These are phyloP conservation scores for Beta vulgaris DNA, from an alignment of 148 eudicot genomes.

Conservation along the genomic window DNA sequence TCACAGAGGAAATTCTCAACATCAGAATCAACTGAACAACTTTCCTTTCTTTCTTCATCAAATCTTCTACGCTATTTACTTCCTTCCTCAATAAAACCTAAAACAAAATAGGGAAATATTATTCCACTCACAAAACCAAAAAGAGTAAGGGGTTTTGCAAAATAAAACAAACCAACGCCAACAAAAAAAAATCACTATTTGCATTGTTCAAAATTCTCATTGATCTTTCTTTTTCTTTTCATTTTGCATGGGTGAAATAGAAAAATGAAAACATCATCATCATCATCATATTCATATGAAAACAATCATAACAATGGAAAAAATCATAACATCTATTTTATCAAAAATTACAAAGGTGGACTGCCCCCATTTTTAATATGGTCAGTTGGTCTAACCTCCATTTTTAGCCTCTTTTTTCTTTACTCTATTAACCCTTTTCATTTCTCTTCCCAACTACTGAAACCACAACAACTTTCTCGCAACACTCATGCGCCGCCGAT, in stretches of 20 bases:
- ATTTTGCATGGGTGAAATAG: constrained; percentile 7
- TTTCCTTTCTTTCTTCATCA: no score
- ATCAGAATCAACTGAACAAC: no score
- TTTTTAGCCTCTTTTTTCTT: constrained; percentile 32
- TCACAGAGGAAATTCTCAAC: no score
- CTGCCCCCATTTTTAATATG: constrained; percentile 30
- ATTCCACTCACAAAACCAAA: no score
- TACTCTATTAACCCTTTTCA: constrained; percentile 29
- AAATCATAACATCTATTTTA: not conserved
- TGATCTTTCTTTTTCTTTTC: not conserved
- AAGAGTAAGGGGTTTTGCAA: no score
- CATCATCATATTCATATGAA: constrained; percentile 4
- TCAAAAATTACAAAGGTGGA: constrained; percentile 7
- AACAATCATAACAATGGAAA: constrained; percentile 7
- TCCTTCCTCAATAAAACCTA: no score
- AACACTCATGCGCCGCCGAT: constrained; percentile 2
- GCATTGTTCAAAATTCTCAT: not conserved
- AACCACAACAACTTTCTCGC: constrained; percentile 8
- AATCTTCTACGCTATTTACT: no score
- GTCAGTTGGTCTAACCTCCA: constrained; percentile 23
- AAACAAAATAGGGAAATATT: no score
- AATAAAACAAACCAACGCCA: not conserved
- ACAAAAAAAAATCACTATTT: no score
- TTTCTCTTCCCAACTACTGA: constrained; percentile 7
- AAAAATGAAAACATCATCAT: constrained; percentile 23